Conservation (phyloP, 116 monocot genomes). For the Phalaenopsis hybrid region DNA sequence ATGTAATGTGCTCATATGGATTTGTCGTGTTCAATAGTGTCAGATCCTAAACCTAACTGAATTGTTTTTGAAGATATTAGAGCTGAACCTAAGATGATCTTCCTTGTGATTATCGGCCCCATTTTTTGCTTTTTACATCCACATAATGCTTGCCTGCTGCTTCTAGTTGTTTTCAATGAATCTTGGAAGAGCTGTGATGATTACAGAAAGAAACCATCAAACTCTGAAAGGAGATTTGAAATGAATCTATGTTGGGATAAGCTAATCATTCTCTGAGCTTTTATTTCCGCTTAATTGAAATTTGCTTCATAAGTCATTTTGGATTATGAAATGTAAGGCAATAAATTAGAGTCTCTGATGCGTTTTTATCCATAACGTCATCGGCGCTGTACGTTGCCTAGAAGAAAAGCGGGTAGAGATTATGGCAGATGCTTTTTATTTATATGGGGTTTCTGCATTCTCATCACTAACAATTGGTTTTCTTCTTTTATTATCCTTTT, state of each 20-base stretch:
- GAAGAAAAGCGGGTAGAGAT: background rate
- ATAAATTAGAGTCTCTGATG: conserved; percentile 11
- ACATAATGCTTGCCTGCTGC: background rate
- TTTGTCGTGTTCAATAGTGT: too few relatives aligned
- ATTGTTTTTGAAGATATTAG: too few relatives aligned
- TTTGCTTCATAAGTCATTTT: too few relatives aligned
- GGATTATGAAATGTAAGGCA: background rate
- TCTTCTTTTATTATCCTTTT: background rate
- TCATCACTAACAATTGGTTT: background rate
- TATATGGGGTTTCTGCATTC: background rate
- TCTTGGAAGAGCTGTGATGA: background rate
- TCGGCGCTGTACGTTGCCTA: background rate
- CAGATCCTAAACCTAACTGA: too few relatives aligned
- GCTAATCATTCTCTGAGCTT: conserved; percentile 5
- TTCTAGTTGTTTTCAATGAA: background rate
- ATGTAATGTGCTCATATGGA: too few relatives aligned
- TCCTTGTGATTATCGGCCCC: background rate
- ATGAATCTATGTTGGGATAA: background rate
- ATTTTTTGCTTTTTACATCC: background rate
- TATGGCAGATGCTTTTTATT: conserved; percentile 1
- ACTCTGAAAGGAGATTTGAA: background rate
- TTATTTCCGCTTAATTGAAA: too few relatives aligned
- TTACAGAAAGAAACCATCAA: conserved; percentile 2
- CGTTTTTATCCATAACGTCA: background rate
- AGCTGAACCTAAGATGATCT: too few relatives aligned